Evolutionary conservation across 2,329 filamentous ascomycete species (phyloP).

Genomic region (Tolypocladium pustulatum): DNA sequence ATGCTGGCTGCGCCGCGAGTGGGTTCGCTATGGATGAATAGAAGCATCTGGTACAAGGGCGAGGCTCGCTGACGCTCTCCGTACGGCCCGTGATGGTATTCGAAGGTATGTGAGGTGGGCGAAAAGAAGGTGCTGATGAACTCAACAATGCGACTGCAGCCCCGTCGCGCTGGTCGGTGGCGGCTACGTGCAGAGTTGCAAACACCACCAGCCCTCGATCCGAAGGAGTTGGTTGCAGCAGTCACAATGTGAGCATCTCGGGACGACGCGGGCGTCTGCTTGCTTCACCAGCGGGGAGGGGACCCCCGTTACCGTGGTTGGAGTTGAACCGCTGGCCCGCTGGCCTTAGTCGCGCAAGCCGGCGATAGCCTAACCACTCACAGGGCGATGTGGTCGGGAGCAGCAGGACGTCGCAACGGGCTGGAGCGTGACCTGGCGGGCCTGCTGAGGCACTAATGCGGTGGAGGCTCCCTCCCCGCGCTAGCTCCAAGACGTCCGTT

Average conservation of each 20-base stretch:
- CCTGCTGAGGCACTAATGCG: not conserved
- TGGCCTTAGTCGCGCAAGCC: not conserved
- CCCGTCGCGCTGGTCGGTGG: not conserved
- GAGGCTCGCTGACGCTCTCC: not conserved
- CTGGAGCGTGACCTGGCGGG: not conserved
- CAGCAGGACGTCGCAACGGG: not conserved
- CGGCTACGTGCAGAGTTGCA: not conserved
- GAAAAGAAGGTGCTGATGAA: not conserved
- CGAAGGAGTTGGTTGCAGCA: not conserved
- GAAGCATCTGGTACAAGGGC: not conserved
- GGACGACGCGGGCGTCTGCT: not conserved
- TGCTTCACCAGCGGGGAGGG: not conserved
- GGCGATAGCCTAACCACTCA: not conserved
- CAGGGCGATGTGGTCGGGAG: not conserved
- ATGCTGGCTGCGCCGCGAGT: not conserved
- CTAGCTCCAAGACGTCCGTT: not conserved
- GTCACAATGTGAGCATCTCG: not conserved
- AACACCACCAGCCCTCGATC: not conserved
- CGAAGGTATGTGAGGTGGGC: not conserved
- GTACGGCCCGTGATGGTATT: not conserved
- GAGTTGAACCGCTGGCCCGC: not conserved
- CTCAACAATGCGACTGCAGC: not conserved
- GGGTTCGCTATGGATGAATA: not conserved
- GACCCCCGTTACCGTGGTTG: not conserved
- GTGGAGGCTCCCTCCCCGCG: not conserved